Conservation (phyloP, 179 eudicot species). For the Gypsophila paniculata region DNA sequence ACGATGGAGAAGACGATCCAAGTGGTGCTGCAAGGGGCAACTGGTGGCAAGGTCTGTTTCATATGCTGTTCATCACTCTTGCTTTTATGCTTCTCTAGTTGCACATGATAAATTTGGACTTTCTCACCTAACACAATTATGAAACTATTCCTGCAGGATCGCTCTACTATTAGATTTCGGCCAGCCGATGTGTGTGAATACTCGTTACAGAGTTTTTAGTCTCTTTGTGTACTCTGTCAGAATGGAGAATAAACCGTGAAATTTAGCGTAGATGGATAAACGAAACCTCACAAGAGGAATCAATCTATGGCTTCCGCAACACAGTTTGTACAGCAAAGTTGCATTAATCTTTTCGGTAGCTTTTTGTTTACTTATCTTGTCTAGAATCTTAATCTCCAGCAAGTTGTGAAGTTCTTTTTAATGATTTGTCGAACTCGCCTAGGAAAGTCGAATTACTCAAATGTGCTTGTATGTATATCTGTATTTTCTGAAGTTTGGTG, state of each 20-base stretch:
- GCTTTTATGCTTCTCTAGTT: neutral
- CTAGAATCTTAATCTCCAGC: neutral
- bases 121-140: neutral
- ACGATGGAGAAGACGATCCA: constrained; percentile 36
- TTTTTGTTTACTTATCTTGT: neutral
- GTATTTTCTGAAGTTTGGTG: neutral
- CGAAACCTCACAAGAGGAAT: neutral
- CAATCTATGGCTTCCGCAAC: neutral
- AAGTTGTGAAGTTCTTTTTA: neutral
- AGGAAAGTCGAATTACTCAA: neutral
- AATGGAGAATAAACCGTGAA: constrained; percentile 3
- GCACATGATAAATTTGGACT: neutral
- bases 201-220: neutral
- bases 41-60: constrained; percentile 49
- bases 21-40: constrained; percentile 44
- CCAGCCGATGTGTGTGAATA: constrained; percentile 17
- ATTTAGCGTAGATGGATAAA: neutral
- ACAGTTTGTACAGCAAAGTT: neutral
- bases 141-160: constrained; percentile 29
- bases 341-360: neutral
- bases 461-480: neutral
- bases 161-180: constrained; percentile 31
- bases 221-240: neutral
- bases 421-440: neutral
- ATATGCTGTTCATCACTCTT: neutral